Conservation (phyloP, 208 protist species). For the Leishmania arabica region DNA sequence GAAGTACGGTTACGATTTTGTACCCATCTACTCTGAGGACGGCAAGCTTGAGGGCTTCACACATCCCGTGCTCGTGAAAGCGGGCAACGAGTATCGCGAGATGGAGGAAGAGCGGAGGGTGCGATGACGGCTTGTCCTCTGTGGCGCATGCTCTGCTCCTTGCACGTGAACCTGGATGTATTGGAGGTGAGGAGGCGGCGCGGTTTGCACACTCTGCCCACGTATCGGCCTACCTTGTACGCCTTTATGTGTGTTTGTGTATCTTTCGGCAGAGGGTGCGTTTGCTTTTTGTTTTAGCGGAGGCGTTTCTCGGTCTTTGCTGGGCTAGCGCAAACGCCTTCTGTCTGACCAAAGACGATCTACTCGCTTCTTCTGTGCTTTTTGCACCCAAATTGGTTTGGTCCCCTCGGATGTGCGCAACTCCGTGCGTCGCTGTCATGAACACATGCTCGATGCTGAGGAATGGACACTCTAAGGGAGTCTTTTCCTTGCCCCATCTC, state of each 20-base stretch:
- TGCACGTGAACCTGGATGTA: not conserved
- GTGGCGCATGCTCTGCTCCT: not conserved
- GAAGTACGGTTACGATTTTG: conserved; percentile 87
- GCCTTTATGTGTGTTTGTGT: not conserved
- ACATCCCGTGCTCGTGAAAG: conserved; percentile 81
- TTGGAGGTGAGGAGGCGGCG: not conserved
- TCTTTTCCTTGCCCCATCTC: not conserved
- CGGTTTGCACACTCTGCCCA: not conserved
- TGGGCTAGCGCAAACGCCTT: too few species aligned
- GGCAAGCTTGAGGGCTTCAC: conserved; percentile 89
- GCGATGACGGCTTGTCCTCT: not conserved
- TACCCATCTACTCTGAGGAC: conserved; percentile 88
- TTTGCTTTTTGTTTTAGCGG: not conserved
- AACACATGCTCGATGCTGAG: not conserved
- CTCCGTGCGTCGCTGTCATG: too few species aligned
- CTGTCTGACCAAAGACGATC: not conserved
- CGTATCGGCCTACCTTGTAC: not conserved
- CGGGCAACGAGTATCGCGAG: conserved; percentile 75
- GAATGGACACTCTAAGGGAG: not conserved
- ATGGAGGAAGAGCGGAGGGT: conserved; percentile 40
- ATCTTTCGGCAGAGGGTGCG: not conserved
- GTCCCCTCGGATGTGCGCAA: not conserved
- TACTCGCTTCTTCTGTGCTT: not conserved
- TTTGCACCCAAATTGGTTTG: not conserved
- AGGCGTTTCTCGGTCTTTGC: not conserved